These are phyloP conservation scores for Cinchona pubescens DNA, from an alignment of 257 asterid genomes.

Conservation along the genomic window DNA sequence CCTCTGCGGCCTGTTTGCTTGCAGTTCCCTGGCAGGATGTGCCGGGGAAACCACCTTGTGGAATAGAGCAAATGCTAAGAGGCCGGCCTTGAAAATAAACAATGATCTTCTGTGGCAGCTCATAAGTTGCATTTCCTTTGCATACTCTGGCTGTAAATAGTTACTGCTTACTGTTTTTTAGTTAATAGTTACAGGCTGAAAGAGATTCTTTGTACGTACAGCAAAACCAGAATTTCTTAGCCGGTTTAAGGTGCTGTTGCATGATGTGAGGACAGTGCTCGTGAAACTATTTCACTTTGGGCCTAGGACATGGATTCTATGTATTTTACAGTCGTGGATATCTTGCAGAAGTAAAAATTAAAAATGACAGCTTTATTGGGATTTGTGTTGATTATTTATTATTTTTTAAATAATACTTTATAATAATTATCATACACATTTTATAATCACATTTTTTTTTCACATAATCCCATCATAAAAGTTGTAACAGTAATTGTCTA, in stretches of 20 bases:
- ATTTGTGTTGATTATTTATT: too few species aligned
- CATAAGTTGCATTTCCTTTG: neutral
- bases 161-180: neutral
- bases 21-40: neutral
- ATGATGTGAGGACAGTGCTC: too few species aligned
- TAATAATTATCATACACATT: too few species aligned
- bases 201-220: neutral
- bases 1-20: neutral
- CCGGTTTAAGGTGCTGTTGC: neutral
- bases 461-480: too few species aligned
- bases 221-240: neutral
- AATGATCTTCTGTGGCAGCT: neutral
- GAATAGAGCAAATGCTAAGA: neutral
- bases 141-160: neutral
- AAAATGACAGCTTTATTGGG: too few species aligned
- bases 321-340: neutral
- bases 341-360: neutral
- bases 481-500: too few species aligned
- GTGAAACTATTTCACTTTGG: neutral
- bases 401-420: too few species aligned
- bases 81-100: constrained; percentile 1
- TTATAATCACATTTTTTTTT: too few species aligned
- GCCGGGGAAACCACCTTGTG: neutral
- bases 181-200: neutral
- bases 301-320: neutral